Base-by-base conservation (phyloP, 2,329 filamentous ascomycete species). In the Claviceps fusiformis region DNA sequence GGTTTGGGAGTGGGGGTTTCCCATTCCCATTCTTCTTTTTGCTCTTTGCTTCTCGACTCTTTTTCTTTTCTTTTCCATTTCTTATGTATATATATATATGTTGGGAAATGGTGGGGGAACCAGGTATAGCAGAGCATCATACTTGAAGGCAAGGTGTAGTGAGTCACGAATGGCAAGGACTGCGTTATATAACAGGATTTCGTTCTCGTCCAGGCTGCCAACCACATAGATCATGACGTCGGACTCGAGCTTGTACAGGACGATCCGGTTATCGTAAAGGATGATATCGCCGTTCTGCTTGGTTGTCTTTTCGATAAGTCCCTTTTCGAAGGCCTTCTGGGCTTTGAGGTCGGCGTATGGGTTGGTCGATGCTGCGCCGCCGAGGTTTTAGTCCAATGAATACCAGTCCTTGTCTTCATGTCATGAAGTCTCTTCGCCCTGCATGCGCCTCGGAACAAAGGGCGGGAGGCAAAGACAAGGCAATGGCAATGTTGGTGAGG, bases 171-270 rank as follows among this genome's bases (percentile, higher is more conserved):
- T 74, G n/a, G 90, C 89, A 56, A 97, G 76, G 54, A 97, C 83
- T 51, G 95, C 91, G 69, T 92, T 95, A 76, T 96, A 97, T 53
- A 98, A 79, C 69, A 98, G 76, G 55, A 98, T 87, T 75, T 98
- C 93, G 71, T 97, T 98, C 79, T 98, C 93, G 54, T 96, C 89
- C 54, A 88, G 80, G 54, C 85, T 83, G 61, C 92, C 92, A 11
- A 98, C 88, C 31, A 97, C 87, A 69, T 97, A 97, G 67, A 83
- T 82, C 86, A 96, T 96, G 56, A 97, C 87, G 70, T 98, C 93
- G 63, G 88, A 90, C 76, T 98, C 93, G 75, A 87, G 87, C 82
- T 98, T 98, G 79, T 96, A 98, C 53, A 97, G 85, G 55, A 97
- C 89, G 58, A 98, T 86, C 65, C 89, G 83, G 74, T 95, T 95